Conservation (phyloP, 495 filamentous ascomycete species). For the Pseudoneurospora amorphoporcata region DNA sequence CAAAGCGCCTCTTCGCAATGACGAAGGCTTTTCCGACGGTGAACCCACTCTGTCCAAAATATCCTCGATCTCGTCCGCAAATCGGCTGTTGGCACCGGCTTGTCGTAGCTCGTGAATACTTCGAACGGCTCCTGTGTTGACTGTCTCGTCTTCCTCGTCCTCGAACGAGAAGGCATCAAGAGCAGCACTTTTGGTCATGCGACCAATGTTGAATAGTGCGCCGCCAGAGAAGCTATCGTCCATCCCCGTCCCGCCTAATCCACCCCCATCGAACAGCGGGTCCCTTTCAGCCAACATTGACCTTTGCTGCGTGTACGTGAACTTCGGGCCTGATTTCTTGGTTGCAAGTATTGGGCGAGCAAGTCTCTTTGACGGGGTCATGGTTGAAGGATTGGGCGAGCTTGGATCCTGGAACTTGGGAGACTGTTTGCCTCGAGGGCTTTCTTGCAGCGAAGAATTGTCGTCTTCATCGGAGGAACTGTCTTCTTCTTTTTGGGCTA, state of each 20-base stretch:
- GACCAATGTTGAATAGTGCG: constrained; percentile 29
- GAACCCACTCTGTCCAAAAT: constrained; percentile 75
- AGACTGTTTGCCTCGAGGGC: neutral
- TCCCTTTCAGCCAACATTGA: constrained; percentile 38
- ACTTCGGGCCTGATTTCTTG: constrained; percentile 23
- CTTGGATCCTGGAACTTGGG: constrained; percentile 7
- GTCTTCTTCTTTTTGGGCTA: constrained; percentile 25
- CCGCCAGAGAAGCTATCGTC: constrained; percentile 21
- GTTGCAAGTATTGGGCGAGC: constrained; percentile 7
- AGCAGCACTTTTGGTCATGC: constrained; percentile 22
- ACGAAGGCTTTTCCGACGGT: constrained; percentile 35
- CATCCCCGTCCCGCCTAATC: constrained; percentile 17
- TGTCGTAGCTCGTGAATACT: constrained; percentile 86
- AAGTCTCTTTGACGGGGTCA: constrained; percentile 1
- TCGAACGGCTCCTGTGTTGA: constrained; percentile 49
- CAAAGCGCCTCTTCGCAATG: constrained; percentile 38
- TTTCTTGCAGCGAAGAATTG: constrained; percentile 2
- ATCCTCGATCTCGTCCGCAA: constrained; percentile 69
- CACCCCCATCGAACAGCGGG: constrained; percentile 16
- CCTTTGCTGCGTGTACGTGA: constrained; percentile 41
- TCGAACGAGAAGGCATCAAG: constrained; percentile 19
- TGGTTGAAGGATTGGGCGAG: constrained; percentile 3
- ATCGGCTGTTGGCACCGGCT: constrained; percentile 73
- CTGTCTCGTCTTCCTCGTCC: constrained; percentile 45
- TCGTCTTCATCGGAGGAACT: constrained; percentile 14